phyloP scores from a whole-genome alignment of 306 rosid genomes.

The Lathyrus tuberosus region DNA sequence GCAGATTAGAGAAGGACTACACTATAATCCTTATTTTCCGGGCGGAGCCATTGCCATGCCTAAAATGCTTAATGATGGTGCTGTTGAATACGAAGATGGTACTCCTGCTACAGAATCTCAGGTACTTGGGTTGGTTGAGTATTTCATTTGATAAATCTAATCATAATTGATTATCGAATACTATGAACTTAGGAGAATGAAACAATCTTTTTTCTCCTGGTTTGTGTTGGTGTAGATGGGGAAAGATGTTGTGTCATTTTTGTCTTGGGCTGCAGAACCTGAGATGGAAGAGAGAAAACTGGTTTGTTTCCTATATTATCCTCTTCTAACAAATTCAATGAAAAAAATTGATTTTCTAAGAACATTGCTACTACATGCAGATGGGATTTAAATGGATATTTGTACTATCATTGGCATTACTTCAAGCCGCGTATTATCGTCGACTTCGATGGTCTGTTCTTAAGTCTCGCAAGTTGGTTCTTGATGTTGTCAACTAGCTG shows the following conservation, averaged over 20 bases:
- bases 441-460: slow-evolving; percentile 86
- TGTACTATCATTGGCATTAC: slow-evolving; percentile 83
- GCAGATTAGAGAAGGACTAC: slow-evolving; percentile 92
- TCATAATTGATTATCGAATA: background rate
- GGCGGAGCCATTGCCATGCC: slow-evolving; percentile 99
- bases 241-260: slow-evolving; percentile 83
- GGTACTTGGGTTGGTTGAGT: slow-evolving; percentile 45
- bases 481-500: slow-evolving; percentile 87
- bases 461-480: slow-evolving; percentile 97
- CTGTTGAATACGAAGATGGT: slow-evolving; percentile 94
- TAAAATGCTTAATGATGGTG: slow-evolving; percentile 97
- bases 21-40: slow-evolving; percentile 95
- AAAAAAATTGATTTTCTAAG: background rate
- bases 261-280: slow-evolving; percentile 93
- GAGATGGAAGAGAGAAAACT: slow-evolving; percentile 99
- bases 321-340: background rate
- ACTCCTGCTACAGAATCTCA: slow-evolving; percentile 91
- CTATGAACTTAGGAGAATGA: background rate
- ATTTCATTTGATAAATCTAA: slow-evolving; percentile 3
- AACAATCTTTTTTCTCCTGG: background rate
- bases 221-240: slow-evolving; percentile 74
- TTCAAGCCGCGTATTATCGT: slow-evolving; percentile 91
- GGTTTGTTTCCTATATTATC: slow-evolving; percentile 50
- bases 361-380: slow-evolving; percentile 44
- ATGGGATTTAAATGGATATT: slow-evolving; percentile 99